Base-by-base conservation (phyloP, 208 protist genomes). In the Acanthamoeba culbertsoni region DNA sequence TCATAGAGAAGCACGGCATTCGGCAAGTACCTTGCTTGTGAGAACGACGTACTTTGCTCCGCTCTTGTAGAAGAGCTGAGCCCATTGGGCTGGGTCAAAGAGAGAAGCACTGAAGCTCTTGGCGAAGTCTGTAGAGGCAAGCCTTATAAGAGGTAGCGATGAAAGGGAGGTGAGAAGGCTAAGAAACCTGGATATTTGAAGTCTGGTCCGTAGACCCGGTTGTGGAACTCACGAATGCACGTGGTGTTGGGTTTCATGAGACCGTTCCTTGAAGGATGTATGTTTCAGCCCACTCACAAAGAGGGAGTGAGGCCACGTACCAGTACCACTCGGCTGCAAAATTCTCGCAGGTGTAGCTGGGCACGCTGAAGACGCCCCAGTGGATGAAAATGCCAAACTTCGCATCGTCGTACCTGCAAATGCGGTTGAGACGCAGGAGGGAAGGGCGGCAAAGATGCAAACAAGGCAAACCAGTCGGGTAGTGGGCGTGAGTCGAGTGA, bases 381-480 rank as follows among this genome's bases (percentile, higher is more conserved):
- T 96, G 95, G 37, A 96, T 94, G 82, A 96, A 96, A 6, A 96
- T 95, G 18, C 95, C 94, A 93, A 96, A 94, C 93, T 95, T 95
- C 26, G 65, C 20, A 33, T 92, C 71, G 46, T 86, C 86, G 31
- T 68, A 92, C 62, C 68, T 65, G 45, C 33, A 37, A n/a, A 48
- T 20, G 12, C 26, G 16, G n/a, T 35, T 1, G 48, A 8, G 48
- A 51, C n/a, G 43, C 2, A 3, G 55, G 8, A 37, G 37, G n/a
- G 33, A 42, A 79, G 33, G 45, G 28, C 51, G 46, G 33, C 8
- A 57, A 57, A 12, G 33, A 57, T 26, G 33, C 42, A 40, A 8
- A 55, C 48, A 23, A 55, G 48, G n/a, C n/a, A n/a, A n/a, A n/a
- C n/a, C 48, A 55, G 18, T 18, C 8, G 48, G 12, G 48, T 55